Evolutionary conservation across 345 rosid genomes (phyloP), one percentile per base, ranked within the genome.

Genomic region (Salix arbutifolia): DNA sequence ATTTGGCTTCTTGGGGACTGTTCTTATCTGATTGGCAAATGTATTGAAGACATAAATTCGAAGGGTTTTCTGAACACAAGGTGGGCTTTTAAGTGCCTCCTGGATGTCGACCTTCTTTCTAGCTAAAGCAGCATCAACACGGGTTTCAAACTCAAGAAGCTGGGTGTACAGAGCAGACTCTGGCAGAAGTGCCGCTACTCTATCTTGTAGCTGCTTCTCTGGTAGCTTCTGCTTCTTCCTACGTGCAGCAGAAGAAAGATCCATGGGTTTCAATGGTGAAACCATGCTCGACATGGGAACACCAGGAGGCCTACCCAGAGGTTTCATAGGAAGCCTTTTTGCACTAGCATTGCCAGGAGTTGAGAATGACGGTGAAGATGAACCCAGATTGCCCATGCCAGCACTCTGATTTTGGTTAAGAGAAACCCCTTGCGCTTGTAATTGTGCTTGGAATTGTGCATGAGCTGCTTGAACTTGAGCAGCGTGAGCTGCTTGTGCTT

Each of bases 151-250:
- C 86, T 96, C 99, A 60, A 96, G 94, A 77, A 96, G 97, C 85
- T 96, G 99, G 8, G 99, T 96, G 78, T 96, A 96, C 74, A 96
- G 78, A 69, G 96, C 96, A 62, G 99, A 96, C 83, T 96, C 99
- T 0, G 99, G 99, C 64, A 96, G 87, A 87, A 96, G 91, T 0
- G 98, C 97, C 2, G 97, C 99, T 74, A 93, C 98, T 65, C 96
- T 88, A 33, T 93, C 99, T 67, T 90, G 98, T 38, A 92, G 81
- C 58, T 94, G 96, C 84, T 90, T 93, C 73, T 96, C 99, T 0
- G 97, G 97, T 78, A 93, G 91, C 87, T 92, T 96, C 87, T 92
- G 98, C 85, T 91, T 96, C 91, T 93, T 96, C 77, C 86, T 93
- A 48, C 94, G 88, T 8, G 91, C 91, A 65, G 99, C 92, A 48